Percentiles rank a stretch among this genome's conserved stretches.
Evolutionary conservation across 345 rosid species (phyloP).

Genomic region (Balakata baccata): DNA sequence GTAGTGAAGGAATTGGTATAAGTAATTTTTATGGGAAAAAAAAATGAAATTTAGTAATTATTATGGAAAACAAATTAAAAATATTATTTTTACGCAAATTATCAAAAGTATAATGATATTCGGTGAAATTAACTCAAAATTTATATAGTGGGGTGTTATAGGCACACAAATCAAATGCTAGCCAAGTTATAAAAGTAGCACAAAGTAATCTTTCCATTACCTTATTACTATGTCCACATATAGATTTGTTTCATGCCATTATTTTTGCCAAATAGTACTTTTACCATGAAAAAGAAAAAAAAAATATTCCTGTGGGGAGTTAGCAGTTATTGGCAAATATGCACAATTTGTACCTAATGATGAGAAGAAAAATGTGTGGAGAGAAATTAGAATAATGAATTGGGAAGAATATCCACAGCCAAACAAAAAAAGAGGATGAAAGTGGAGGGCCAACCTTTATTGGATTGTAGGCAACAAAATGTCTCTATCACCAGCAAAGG

Average conservation of each 20-base stretch:
- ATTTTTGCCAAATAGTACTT: constrained; percentile 4
- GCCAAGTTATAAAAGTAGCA: not conserved
- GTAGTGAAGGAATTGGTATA: too few species aligned
- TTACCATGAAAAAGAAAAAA: not conserved
- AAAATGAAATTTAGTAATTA: too few species aligned
- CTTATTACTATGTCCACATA: constrained; percentile 9
- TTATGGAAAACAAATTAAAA: too few species aligned
- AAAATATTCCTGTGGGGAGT: constrained; percentile 1
- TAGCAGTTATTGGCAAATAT: not conserved
- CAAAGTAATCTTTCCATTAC: constrained; percentile 11
- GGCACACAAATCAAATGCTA: not conserved
- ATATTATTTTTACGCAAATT: too few species aligned
- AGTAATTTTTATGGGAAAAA: too few species aligned
- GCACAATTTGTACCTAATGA: constrained; percentile 15
- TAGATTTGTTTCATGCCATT: not conserved
- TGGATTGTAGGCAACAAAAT: constrained; percentile 18
- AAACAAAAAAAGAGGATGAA: constrained; percentile 8
- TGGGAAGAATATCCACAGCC: constrained; percentile 3
- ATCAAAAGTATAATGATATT: too few species aligned
- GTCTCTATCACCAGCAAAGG: constrained; percentile 24
- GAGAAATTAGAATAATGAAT: constrained; percentile 19
- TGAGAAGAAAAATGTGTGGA: constrained; percentile 3
- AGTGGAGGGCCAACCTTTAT: constrained; percentile 29
- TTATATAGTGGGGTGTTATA: not conserved
- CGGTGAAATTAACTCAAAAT: too few species aligned